Evolutionary conservation across 2,329 filamentous ascomycete genomes (phyloP).

Genomic region (Bimuria novae-zelandiae): DNA sequence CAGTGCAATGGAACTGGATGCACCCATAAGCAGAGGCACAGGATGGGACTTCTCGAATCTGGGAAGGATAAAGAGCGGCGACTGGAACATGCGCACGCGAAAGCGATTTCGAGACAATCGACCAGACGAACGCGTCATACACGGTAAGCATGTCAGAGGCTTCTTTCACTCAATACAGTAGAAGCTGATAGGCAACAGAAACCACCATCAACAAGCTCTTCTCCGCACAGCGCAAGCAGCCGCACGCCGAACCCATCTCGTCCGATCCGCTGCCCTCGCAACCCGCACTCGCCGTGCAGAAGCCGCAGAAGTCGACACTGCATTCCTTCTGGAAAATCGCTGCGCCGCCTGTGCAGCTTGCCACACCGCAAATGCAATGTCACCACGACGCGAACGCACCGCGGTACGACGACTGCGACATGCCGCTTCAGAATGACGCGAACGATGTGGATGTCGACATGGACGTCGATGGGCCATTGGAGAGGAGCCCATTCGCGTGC

Average conservation of each 20-base stretch:
- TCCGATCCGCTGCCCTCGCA: constrained; percentile 25
- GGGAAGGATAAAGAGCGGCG: constrained; percentile 32
- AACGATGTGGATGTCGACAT: constrained; percentile 47
- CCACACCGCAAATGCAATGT: constrained; percentile 16
- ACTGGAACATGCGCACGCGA: constrained; percentile 61
- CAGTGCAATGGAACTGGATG: constrained; percentile 35
- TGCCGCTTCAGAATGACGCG: constrained; percentile 30
- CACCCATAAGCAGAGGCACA: constrained; percentile 10
- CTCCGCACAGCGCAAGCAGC: constrained; percentile 47
- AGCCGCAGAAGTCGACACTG: constrained; percentile 51
- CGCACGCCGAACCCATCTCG: constrained; percentile 33
- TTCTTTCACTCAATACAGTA: too few species aligned
- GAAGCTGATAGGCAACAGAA: constrained; percentile 35
- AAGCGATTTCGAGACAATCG: constrained; percentile 64
- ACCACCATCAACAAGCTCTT: constrained; percentile 53
- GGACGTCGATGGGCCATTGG: constrained; percentile 31
- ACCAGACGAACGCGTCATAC: constrained; percentile 60
- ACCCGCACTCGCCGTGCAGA: constrained; percentile 12
- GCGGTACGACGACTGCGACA: constrained; percentile 53
- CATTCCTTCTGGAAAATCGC: constrained; percentile 54
- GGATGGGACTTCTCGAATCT: constrained; percentile 34
- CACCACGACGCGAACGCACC: constrained; percentile 17
- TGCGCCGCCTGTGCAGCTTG: constrained; percentile 35
- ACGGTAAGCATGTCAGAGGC: constrained; percentile 49
- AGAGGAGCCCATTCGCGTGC: constrained; percentile 42